phyloP scores from a whole-genome alignment of 345 rosid species.

The Boechera stricta region DNA sequence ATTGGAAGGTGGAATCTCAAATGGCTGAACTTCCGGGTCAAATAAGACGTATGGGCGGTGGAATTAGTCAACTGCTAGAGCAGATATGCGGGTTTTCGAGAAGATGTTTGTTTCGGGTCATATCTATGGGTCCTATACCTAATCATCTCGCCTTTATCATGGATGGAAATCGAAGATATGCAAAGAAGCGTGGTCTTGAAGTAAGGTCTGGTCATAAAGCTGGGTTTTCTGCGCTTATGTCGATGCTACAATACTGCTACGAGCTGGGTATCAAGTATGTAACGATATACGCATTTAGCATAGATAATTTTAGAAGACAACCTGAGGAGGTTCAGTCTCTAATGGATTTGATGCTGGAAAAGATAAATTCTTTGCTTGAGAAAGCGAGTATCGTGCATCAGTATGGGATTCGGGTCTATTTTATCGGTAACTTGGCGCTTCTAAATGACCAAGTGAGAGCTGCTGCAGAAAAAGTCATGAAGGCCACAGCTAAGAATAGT shows the following conservation, averaged over 20 bases:
- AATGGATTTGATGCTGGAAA: conserved; percentile 82
- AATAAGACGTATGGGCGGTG: conserved; percentile 13
- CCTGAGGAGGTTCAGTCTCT: conserved; percentile 76
- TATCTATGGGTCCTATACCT: conserved; percentile 62
- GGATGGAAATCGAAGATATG: conserved; percentile 61
- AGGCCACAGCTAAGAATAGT: conserved; percentile 55
- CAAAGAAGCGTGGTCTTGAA: conserved; percentile 35
- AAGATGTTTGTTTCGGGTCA: conserved; percentile 52
- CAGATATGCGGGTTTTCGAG: conserved; percentile 45
- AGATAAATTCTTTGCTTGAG: conserved; percentile 61
- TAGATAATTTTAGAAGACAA: conserved; percentile 73
- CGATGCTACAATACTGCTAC: conserved; percentile 68
- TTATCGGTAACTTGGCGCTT: conserved; percentile 54
- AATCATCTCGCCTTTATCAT: conserved; percentile 70
- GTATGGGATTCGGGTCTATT: conserved; percentile 63
- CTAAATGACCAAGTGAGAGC: conserved; percentile 53
- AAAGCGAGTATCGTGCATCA: conserved; percentile 66
- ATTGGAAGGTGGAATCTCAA: conserved; percentile 26
- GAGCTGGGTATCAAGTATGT: conserved; percentile 72
- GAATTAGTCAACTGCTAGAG: conserved; percentile 29
- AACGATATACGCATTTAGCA: conserved; percentile 77
- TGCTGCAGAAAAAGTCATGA: conserved; percentile 75
- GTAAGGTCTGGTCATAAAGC: conserved; percentile 53
- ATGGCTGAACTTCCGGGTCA: conserved; percentile 32
- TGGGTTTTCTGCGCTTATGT: conserved; percentile 61